Evolutionary conservation across 2,329 filamentous ascomycete genomes (phyloP).

Genomic region (Mycosphaerella arachidis): DNA sequence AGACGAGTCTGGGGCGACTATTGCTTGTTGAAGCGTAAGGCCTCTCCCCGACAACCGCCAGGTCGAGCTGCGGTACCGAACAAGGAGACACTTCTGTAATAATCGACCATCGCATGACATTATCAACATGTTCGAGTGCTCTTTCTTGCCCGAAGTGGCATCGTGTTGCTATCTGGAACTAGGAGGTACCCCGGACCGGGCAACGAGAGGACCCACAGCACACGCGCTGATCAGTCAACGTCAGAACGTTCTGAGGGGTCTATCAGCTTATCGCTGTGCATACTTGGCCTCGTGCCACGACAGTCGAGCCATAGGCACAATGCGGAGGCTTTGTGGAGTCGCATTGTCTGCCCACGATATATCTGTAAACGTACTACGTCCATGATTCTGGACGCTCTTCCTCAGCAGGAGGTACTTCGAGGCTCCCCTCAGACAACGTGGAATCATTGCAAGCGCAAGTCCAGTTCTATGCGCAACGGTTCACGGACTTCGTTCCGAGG

Average conservation of each 20-base stretch:
- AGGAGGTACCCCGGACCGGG: not conserved
- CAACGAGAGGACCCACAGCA: conserved; percentile 1
- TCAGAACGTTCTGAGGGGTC: not conserved
- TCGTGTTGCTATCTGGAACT: not conserved
- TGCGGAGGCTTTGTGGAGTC: not conserved
- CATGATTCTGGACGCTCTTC: not conserved
- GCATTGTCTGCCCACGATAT: not conserved
- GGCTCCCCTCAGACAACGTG: not conserved
- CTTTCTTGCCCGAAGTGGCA: conserved; percentile 2
- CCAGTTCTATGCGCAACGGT: not conserved
- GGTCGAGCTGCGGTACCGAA: conserved; percentile 11
- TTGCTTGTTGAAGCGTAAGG: conserved; percentile 67
- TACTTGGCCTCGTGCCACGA: not conserved
- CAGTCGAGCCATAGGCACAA: not conserved
- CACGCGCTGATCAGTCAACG: not conserved
- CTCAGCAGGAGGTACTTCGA: not conserved
- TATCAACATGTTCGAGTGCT: not conserved
- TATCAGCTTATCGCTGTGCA: not conserved
- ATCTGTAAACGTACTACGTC: not conserved
- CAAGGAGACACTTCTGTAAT: conserved; percentile 16
- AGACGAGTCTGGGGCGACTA: conserved; percentile 81
- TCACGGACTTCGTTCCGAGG: not conserved
- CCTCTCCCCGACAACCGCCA: conserved; percentile 1
- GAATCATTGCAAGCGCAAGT: not conserved
- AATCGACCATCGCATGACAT: not conserved